These are phyloP conservation scores for Actinidia polygama DNA, from an alignment of 179 eudicot genomes.

Conservation along the genomic window DNA sequence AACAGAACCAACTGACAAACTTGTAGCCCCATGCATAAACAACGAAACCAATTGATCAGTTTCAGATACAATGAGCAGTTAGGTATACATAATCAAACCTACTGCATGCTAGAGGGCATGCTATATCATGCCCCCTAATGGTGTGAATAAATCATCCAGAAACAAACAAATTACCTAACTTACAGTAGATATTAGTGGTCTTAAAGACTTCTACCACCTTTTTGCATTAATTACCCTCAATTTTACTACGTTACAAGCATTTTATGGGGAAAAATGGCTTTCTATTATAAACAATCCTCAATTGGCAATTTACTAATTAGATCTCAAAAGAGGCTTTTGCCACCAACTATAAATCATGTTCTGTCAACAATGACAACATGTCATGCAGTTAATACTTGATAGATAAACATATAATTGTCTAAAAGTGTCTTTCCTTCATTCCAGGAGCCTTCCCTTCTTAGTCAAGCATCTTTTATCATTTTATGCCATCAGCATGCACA, in stretches of 20 bases:
- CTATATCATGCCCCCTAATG: not conserved
- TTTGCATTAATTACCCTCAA: not conserved
- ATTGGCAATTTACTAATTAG: not conserved
- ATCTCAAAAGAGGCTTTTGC: not conserved
- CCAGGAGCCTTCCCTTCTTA: not conserved
- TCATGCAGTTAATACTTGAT: too few species aligned
- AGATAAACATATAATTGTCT: too few species aligned
- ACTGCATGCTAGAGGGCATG: not conserved
- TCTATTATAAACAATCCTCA: not conserved
- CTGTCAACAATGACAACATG: not conserved
- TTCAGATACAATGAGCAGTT: not conserved
- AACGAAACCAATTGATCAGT: not conserved
- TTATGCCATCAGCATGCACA: not conserved
- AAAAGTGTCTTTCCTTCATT: not conserved
- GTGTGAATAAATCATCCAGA: not conserved
- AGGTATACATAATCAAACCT: not conserved
- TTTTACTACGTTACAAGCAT: not conserved
- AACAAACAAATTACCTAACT: not conserved
- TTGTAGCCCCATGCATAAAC: not conserved
- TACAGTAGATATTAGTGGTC: not conserved
- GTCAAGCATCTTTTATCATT: not conserved
- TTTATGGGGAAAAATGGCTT: not conserved
- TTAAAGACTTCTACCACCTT: not conserved
- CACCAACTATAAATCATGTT: not conserved
- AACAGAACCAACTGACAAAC: not conserved